Evolutionary conservation across 352 stramenopile species (phyloP), one percentile per base, ranked within the genome.

Genomic region (Elongisporangium anandrum): DNA sequence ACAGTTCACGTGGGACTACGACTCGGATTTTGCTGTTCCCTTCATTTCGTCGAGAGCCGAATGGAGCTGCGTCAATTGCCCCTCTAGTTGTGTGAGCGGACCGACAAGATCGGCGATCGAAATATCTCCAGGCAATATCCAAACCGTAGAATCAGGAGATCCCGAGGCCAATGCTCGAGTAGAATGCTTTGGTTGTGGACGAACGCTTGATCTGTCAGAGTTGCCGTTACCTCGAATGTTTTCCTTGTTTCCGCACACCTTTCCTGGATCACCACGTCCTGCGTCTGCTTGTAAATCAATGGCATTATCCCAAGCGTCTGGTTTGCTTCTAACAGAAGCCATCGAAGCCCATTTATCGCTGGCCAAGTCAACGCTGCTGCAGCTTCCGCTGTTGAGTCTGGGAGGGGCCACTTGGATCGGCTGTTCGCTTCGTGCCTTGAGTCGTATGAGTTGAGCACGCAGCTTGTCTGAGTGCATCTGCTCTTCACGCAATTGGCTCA

Each of bases 401-500:
- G 34, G 34, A 6, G 34, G 34, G 26, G 22, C 59, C 19, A 60
- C 41, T 39, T 59, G 58, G n/a, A 57, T 62, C 8, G 52, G 19
- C 45, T 65, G 56, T 34, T 65, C 51, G 15, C 72, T 45, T n/a
- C 61, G 69, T 5, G 66, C 65, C 24, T 68, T 68, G 16, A 52
- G 71, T 5, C 34, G 48, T 15, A 70, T 64, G 8, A 79, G 17
- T 53, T 79, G 63, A 8, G 53, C 59, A 26, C 72, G 63, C 10
- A 79, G 60, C 12, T 19, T 50, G 54, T 79, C 66, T 5, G 64
- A 74, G 9, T 82, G 61, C 4, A 17, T 47, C 50, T 64, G 58
- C 22, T 82, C 73, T 47, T 82, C 63, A 6, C 65, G 49, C 17
- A 82, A 52, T 47, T 82, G 73, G 21, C 68, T 79, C 34, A 63